phyloP scores from a whole-genome alignment of 2,329 filamentous ascomycete species.

The Fusarium austroafricanum region DNA sequence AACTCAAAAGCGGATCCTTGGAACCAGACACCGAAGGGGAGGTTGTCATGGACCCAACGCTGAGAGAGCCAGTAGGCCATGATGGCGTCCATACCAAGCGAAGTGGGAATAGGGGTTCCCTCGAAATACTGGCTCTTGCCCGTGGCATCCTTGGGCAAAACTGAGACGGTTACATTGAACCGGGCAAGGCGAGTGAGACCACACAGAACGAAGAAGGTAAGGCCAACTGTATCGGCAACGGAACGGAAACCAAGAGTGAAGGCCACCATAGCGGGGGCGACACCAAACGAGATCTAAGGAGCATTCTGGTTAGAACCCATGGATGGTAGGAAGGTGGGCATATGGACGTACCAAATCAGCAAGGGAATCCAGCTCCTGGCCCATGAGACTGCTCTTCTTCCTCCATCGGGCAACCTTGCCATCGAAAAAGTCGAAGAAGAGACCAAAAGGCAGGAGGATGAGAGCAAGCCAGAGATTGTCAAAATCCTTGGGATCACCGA shows the following conservation, averaged over 20 bases:
- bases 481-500: slow-evolving; percentile 74
- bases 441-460: slow-evolving; percentile 86
- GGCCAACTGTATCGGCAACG: slow-evolving; percentile 78
- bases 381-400: slow-evolving; percentile 97
- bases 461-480: slow-evolving; percentile 85
- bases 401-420: slow-evolving; percentile 96
- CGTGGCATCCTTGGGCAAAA: slow-evolving; percentile 88
- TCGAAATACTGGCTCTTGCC: slow-evolving; percentile 98
- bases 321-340: slow-evolving; percentile 3
- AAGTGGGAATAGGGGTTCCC: slow-evolving; percentile 95
- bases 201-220: slow-evolving; percentile 93
- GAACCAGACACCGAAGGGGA: slow-evolving; percentile 81
- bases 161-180: slow-evolving; percentile 95
- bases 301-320: slow-evolving; percentile 22
- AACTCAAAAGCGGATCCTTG: slow-evolving; percentile 79
- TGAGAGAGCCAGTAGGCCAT: slow-evolving; percentile 92
- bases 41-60: slow-evolving; percentile 79
- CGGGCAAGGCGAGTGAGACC: slow-evolving; percentile 92
- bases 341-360: slow-evolving; percentile 81
- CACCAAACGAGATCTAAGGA: slow-evolving; percentile 89
- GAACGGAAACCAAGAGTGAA: slow-evolving; percentile 92
- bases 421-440: slow-evolving; percentile 99
- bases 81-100: slow-evolving; percentile 79
- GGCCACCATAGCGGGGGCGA: slow-evolving; percentile 86
- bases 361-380: slow-evolving; percentile 94